These are phyloP conservation scores for Pluteus cervinus DNA, from an alignment of 768 basidiomycete species.

Conservation along the genomic window DNA sequence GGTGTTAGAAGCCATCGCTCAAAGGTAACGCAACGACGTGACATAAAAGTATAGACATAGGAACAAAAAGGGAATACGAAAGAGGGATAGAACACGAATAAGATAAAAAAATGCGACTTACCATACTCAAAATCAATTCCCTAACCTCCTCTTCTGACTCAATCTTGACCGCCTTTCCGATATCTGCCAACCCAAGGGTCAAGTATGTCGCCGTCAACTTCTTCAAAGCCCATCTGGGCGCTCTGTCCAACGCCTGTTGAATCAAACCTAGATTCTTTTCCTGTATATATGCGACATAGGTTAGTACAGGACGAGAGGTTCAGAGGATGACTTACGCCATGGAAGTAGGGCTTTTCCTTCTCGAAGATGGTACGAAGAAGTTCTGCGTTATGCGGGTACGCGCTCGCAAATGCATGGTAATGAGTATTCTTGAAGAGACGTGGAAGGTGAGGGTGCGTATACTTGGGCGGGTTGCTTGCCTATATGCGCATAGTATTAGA, in stretches of 20 bases:
- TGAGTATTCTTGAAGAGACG: constrained; percentile 63
- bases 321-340: constrained; percentile 33
- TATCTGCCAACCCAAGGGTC: constrained; percentile 68
- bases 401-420: constrained; percentile 56
- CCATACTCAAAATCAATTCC: constrained; percentile 67
- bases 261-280: constrained; percentile 74
- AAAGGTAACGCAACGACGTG: no score
- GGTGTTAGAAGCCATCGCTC: no score
- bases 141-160: constrained; percentile 50
- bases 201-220: constrained; percentile 81
- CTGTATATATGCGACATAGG: constrained; percentile 21
- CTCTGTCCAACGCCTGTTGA: constrained; percentile 56
- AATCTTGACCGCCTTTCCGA: constrained; percentile 50
- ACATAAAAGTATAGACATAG: not conserved
- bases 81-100: not conserved
- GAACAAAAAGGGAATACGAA: not conserved
- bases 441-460: constrained; percentile 51
- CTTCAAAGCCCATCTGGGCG: constrained; percentile 74
- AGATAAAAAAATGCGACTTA: constrained; percentile 21
- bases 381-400: constrained; percentile 54
- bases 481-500: not conserved
- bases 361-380: constrained; percentile 40
- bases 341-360: constrained; percentile 51
- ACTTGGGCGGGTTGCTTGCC: constrained; percentile 58
- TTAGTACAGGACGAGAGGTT: not conserved